Evolutionary conservation across 257 asterid species (phyloP), one percentile per base, ranked within the genome.

Genomic region (Salvia miltiorrhiza): DNA sequence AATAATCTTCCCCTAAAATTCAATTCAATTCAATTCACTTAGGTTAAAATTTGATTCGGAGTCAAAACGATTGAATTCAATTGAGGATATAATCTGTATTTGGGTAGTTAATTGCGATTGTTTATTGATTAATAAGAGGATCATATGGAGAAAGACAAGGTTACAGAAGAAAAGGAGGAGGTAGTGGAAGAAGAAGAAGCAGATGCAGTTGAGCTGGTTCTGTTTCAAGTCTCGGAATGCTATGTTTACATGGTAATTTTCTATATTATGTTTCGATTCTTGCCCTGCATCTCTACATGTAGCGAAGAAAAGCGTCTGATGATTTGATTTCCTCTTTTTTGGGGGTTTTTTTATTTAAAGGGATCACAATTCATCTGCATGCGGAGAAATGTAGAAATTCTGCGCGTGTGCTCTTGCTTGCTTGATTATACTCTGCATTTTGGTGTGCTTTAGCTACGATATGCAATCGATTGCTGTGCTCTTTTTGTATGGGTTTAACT

Each of bases 151-250:
- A 74, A 73, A 76, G 88, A 79, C 61, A 73, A 85, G 71, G 74
- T 78, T 43, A 33, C 64, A 43, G 84, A 69, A 54, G 85, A 59
- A 71, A 74, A 76, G 49, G 78, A 70, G 50, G 63, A 74, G 37
- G 59, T 63, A 26, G 89, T 79, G 77, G 88, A 82, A 72, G 86
- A 74, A 45, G 60, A 76, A 33, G 90, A 84, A 79, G 88, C 83
- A 71, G 87, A 85, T 71, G 79, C 90, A 35, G 49, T 85, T 54
- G 95, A 91, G 81, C 77, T 88, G 47, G 76, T 85, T 74, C 85
- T 87, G 52, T 91, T 87, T 83, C 96, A 91, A 83, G 96, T 88
- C 45, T 58, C 96, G 52, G 97, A 88, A 80, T 88, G 95, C 81
- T 91, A 88, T 75, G 97, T 91, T 54, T 91, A 91, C 80, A 70